Evolutionary conservation across 1,284 basidiomycete genomes (phyloP).

Genomic region (Tilletia setariae): DNA sequence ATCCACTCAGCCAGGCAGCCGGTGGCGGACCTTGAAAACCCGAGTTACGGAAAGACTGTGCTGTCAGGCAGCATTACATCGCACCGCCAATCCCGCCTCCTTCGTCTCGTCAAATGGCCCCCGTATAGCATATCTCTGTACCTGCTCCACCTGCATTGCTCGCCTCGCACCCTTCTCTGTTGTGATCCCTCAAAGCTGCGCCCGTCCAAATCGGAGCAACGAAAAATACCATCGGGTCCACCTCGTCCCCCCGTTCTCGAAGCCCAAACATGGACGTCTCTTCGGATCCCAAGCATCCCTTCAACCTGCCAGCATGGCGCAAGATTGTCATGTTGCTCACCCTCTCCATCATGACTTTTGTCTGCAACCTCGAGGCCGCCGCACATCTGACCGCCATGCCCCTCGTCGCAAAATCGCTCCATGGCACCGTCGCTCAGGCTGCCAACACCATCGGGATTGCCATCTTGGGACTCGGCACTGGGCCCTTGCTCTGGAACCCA

Average conservation of each 20-base stretch:
- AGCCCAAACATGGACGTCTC: not conserved
- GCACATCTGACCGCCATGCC: conserved; percentile 24
- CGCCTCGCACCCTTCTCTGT: no score
- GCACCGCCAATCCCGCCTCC: no score
- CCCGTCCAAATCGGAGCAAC: no score
- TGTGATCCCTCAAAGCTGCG: no score
- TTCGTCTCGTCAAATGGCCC: no score
- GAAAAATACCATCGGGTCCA: no score
- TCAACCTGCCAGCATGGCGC: conserved; percentile 39
- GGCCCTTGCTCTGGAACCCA: conserved; percentile 48
- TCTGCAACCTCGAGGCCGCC: not conserved
- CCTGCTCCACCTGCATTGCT: no score
- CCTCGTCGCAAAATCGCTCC: conserved; percentile 37
- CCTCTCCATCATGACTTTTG: conserved; percentile 36
- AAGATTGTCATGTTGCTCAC: conserved; percentile 50
- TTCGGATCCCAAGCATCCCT: conserved; percentile 33
- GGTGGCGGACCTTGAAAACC: no score
- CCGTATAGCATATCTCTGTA: no score
- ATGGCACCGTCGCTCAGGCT: conserved; percentile 38
- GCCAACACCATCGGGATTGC: conserved; percentile 54
- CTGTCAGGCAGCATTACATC: no score
- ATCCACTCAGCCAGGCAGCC: no score
- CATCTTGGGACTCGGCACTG: conserved; percentile 55
- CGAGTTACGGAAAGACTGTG: no score
- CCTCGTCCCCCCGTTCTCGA: not conserved